Percentiles rank a stretch among this genome's conserved stretches.
These are phyloP conservation scores for Curvularia eragrostidis DNA, from an alignment of 2,329 filamentous ascomycete species.

Conservation along the genomic window DNA sequence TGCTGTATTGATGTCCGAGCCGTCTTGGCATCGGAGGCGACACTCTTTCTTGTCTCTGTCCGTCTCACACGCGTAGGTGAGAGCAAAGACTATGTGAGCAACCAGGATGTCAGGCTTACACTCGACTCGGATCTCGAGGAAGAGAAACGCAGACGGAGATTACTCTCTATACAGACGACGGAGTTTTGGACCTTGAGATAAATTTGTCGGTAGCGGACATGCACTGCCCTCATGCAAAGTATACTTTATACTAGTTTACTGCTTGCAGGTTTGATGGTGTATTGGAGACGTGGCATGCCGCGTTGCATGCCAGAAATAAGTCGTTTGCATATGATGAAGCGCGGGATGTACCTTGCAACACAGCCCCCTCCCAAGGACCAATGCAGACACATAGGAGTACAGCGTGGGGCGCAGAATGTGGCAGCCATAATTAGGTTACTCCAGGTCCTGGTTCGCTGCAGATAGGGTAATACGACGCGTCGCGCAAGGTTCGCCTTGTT, in stretches of 20 bases:
- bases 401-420: conserved; percentile 6
- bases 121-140: neutral
- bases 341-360: neutral
- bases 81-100: neutral
- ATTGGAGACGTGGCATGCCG: neutral
- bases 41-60: neutral
- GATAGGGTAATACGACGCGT: conserved; percentile 9
- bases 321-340: neutral
- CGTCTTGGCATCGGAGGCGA: neutral
- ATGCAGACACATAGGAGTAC: neutral
- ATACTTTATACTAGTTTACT: neutral
- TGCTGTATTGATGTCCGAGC: neutral
- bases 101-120: neutral
- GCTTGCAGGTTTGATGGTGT: neutral
- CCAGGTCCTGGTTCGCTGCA: conserved; percentile 4
- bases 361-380: neutral
- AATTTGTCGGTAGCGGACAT: neutral
- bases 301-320: neutral
- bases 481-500: neutral
- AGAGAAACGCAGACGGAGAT: neutral
- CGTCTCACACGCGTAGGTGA: neutral
- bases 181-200: neutral
- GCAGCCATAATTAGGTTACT: conserved; percentile 2
- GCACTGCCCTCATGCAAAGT: neutral
- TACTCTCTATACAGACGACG: neutral